Evolutionary conservation across 2,329 filamentous ascomycete genomes (phyloP), one percentile per base, ranked within the genome.

Genomic region (Fusarium compactum): DNA sequence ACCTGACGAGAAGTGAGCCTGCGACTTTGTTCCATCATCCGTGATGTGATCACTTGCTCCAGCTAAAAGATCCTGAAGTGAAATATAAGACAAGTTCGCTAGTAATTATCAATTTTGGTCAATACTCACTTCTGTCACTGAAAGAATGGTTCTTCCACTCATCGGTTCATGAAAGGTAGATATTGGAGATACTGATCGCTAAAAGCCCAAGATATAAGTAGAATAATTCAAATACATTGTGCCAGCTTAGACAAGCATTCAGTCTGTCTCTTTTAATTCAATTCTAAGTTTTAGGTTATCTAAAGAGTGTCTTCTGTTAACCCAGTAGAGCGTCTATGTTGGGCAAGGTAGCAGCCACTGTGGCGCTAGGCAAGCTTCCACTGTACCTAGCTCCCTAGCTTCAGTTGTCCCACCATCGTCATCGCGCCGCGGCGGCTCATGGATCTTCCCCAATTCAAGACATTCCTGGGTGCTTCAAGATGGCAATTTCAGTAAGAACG

Each of bases 401-500:
- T 47, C 61, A 70, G 44, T 65, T 44, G 58, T 77, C 76, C 77
- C 75, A 53, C 73, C 69, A 73, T 77, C 77, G 76, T 78, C 77
- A 78, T 78, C 70, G 77, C 73, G 71, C 69, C 54, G 59, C 59
- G 48, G 57, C 59, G 34, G 60, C 53, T 54, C 65, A 65, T 43
- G n/a, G 50, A 53, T 62, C 56, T 72, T 73, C 62, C 46, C 66
- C 58, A 72, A 64, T 63, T 61, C 71, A 73, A 56, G 62, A 62
- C 60, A 46, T 55, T 65, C 62, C 50, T 64, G 48, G 38, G 77
- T 77, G 77, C 75, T 68, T 74, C 75, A 77, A 75, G 64, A 79
- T 79, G 78, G 78, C 78, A 52, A 78, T 79, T 67, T 79, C 78
- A 73, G 78, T 79, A 74, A 57, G 64, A 46, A 71, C 10, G 29